phyloP scores from a whole-genome alignment of 2,329 filamentous ascomycete species.

The Phyllosticta citribraziliensis region DNA sequence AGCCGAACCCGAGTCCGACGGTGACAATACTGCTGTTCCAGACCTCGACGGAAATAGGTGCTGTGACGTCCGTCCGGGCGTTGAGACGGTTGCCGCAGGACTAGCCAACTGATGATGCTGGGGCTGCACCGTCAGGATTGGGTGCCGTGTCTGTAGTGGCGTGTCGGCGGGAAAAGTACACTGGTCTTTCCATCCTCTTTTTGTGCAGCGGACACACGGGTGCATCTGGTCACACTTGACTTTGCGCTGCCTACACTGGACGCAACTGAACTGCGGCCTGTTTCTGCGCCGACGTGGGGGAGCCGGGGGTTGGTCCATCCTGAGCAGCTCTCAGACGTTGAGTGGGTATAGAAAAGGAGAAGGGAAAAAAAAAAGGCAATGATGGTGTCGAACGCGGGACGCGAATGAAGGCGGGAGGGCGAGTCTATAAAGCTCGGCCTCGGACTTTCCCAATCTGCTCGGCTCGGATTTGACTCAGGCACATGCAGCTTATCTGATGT shows the following conservation, averaged over 20 bases:
- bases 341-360: neutral
- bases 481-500: neutral
- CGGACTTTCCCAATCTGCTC: neutral
- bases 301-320: neutral
- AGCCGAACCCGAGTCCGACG: neutral
- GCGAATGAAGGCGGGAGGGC: neutral
- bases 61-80: neutral
- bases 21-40: neutral
- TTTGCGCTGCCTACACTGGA: constrained; percentile 9
- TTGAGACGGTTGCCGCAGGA: neutral
- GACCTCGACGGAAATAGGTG: neutral
- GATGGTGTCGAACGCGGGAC: neutral
- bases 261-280: constrained; percentile 3
- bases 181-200: neutral
- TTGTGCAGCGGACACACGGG: constrained; percentile 4
- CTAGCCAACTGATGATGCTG: neutral
- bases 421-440: neutral
- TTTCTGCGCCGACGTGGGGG: neutral
- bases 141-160: neutral
- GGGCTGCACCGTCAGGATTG: neutral
- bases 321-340: neutral
- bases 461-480: neutral
- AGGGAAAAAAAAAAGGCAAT: neutral
- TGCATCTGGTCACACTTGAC: constrained; percentile 8
- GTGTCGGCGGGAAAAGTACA: constrained; percentile 1